Conservation (phyloP, 2,329 filamentous ascomycete species). For the Stagonosporopsis chrysanthemi region DNA sequence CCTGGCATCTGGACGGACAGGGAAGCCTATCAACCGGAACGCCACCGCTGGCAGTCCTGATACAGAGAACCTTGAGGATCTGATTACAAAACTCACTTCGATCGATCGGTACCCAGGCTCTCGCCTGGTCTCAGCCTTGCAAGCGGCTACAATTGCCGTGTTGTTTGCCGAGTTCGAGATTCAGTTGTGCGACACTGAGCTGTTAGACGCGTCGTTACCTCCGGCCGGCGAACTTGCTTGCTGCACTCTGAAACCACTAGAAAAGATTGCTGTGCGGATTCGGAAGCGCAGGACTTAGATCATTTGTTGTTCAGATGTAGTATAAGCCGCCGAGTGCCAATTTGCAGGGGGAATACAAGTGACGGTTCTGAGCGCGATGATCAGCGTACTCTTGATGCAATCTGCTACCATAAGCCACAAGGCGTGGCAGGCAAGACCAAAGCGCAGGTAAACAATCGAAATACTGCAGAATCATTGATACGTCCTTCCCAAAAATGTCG, state of each 20-base stretch:
- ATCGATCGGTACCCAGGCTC: constrained; percentile 21
- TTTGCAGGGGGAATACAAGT: neutral
- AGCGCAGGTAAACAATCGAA: no score
- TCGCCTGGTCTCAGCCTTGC: constrained; percentile 27
- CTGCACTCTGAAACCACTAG: constrained; percentile 30
- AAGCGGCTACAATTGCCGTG: constrained; percentile 33
- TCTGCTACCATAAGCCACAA: no score
- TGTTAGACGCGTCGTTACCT: constrained; percentile 29
- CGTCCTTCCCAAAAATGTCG: no score
- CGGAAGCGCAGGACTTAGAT: constrained; percentile 29
- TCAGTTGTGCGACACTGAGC: constrained; percentile 33
- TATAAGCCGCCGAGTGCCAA: neutral
- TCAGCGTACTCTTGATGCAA: no score
- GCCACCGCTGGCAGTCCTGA: neutral
- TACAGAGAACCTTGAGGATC: constrained; percentile 15
- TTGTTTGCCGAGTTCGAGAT: constrained; percentile 38
- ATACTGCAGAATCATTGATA: no score
- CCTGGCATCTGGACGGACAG: constrained; percentile 17
- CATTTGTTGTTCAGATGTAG: neutral
- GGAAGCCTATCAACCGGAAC: neutral
- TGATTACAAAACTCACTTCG: constrained; percentile 28
- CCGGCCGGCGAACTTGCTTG: constrained; percentile 26
- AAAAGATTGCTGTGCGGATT: constrained; percentile 33
- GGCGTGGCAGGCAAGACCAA: no score
- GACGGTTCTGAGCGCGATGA: no score